Base-by-base conservation (phyloP, 2,329 filamentous ascomycete genomes). In the Microsporum audouinii region DNA sequence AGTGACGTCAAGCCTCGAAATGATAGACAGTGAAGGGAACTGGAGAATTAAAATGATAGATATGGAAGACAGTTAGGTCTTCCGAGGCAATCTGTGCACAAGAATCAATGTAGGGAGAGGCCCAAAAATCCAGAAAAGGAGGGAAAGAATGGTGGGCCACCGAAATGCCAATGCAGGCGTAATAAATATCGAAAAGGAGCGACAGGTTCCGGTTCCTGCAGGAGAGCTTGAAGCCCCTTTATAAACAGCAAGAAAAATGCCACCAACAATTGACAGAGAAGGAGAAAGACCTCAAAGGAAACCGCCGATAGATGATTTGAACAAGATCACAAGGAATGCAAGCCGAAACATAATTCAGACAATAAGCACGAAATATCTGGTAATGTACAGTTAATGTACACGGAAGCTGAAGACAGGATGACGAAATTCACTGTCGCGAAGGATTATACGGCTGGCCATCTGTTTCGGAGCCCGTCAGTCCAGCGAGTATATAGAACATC, bases 401-500 rank as follows among this genome's bases (percentile, higher is more conserved):
- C 14, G 31, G 12, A 31, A 29, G 27, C 27, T 51, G 51, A 17
- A 23, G 51, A 31, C 36, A 7, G 31, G 51, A 53, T 17, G n/a
- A 34, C 31, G 6, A 36, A 36, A 34, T 14, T 14, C 36, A 17
- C 14, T 31, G 38, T n/a, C 14, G 29, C 27, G 38, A 36, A 33
- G 27, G 2, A 49, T 39, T 63, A 68, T 55, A 67, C 61, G 57
- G 70, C 76, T 17, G 78, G 77, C 88, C 88, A 91, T 61, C 88
- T 80, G 60, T 83, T 81, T 65, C 86, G 85, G 68, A 97, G 77
- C 1, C 90, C 91, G 62, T 95, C 89, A 2, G 87, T 85, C 94
- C 94, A 99, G 49, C 92, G 84, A 14, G 86, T 84, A 75, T 96
- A 97, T 23, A 99, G 82, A 23, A 95, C 89, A 72, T 96, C 91